Conservation (phyloP, 768 basidiomycete genomes). For the Naganishia onofrii region DNA sequence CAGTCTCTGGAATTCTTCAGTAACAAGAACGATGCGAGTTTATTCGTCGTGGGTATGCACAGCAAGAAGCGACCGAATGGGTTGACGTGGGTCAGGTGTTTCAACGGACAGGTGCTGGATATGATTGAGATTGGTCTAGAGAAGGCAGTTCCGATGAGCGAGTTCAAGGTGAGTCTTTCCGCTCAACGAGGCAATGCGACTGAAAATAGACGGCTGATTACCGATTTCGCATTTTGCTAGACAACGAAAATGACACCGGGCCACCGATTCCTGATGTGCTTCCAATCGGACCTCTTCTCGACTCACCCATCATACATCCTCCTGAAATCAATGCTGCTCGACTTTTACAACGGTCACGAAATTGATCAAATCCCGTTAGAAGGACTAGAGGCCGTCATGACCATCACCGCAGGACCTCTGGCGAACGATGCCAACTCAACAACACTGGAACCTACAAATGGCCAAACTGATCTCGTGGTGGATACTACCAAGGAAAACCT, state of each 20-base stretch:
- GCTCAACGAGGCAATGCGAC: background rate
- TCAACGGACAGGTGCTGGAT: conserved; percentile 78
- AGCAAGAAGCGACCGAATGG: conserved; percentile 92
- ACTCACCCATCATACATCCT: conserved; percentile 87
- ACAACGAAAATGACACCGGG: conserved; percentile 84
- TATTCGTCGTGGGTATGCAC: conserved; percentile 86
- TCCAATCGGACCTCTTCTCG: conserved; percentile 91
- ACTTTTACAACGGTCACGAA: conserved; percentile 80
- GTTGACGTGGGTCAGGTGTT: conserved; percentile 80
- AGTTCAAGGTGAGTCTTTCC: conserved; percentile 77
- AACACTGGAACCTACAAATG: conserved; percentile 43
- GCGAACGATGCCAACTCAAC: conserved; percentile 51
- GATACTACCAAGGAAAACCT: conserved; percentile 52
- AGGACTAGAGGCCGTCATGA: conserved; percentile 47
- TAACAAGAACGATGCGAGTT: conserved; percentile 84
- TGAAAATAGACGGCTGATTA: background rate
- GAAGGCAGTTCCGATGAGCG: conserved; percentile 70
- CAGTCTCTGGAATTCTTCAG: conserved; percentile 86
- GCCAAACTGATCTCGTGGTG: conserved; percentile 54
- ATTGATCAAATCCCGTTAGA: conserved; percentile 75
- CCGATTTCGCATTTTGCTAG: conserved; percentile 53
- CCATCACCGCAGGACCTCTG: conserved; percentile 42
- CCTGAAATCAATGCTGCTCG: conserved; percentile 84
- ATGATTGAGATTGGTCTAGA: conserved; percentile 94
- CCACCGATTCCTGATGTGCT: conserved; percentile 88